A percentile compares a stretch with the other conserved stretches of the same genome.
These are phyloP conservation scores for Naumovozyma dairenensis DNA, from an alignment of 805 yeast species.

Conservation along the genomic window DNA sequence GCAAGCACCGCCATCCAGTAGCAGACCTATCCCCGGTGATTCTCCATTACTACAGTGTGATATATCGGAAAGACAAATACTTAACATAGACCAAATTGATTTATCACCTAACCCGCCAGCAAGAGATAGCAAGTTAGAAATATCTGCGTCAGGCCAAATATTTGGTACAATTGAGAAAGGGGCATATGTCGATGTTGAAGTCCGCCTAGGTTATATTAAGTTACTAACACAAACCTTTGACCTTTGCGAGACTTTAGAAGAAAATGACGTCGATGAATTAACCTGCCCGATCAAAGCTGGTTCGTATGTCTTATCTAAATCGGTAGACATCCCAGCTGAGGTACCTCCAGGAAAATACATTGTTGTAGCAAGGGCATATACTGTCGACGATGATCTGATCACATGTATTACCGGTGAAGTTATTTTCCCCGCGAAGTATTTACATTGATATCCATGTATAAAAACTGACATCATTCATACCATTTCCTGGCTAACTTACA, in stretches of 20 bases:
- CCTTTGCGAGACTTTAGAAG: conserved; percentile 75
- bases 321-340: conserved; percentile 76
- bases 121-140: conserved; percentile 75
- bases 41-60: conserved; percentile 82
- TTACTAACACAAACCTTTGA: conserved; percentile 85
- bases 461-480: too few relatives aligned
- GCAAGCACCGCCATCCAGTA: conserved; percentile 12
- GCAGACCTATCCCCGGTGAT: conserved; percentile 76
- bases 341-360: conserved; percentile 93
- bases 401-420: conserved; percentile 75
- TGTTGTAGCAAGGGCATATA: conserved; percentile 83
- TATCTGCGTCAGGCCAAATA: conserved; percentile 63
- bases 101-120: conserved; percentile 82
- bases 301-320: conserved; percentile 50
- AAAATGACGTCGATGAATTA: conserved; percentile 53
- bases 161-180: conserved; percentile 58
- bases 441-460: too few relatives aligned
- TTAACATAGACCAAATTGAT: conserved; percentile 49
- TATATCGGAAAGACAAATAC: conserved; percentile 47
- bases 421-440: conserved; percentile 32
- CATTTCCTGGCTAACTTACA: too few relatives aligned
- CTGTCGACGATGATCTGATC: conserved; percentile 68
- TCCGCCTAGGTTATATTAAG: conserved; percentile 83
- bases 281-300: conserved; percentile 78
- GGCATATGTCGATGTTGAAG: conserved; percentile 90